These are phyloP conservation scores for Aspergillus candidus DNA, from an alignment of 2,329 filamentous ascomycete genomes.

Conservation along the genomic window DNA sequence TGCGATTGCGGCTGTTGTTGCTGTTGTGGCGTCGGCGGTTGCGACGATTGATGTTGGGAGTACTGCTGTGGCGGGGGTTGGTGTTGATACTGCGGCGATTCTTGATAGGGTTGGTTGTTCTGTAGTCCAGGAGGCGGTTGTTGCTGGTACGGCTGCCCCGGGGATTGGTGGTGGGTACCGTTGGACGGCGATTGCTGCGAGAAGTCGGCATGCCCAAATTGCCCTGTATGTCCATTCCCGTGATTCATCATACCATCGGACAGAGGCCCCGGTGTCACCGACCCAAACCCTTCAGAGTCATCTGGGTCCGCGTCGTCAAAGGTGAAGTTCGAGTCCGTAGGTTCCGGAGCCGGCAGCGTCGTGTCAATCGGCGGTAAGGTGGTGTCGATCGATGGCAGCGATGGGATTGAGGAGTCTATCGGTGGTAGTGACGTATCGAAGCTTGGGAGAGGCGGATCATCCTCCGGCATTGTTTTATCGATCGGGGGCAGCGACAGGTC, in stretches of 20 bases:
- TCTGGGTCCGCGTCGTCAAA: conserved; percentile 14
- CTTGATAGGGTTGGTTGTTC: conserved; percentile 9
- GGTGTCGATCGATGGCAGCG: conserved; percentile 20
- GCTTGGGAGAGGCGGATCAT: conserved; percentile 22
- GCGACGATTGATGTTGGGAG: conserved; percentile 24
- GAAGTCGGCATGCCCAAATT: conserved; percentile 29
- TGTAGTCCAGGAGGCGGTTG: not conserved
- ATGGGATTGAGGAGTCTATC: conserved; percentile 27
- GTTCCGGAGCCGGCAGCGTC: conserved; percentile 18
- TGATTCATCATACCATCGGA: conserved; percentile 8
- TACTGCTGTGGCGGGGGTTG: conserved; percentile 6
- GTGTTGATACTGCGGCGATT: conserved; percentile 6
- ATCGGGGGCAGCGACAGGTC: conserved; percentile 23
- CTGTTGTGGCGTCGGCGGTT: conserved; percentile 11
- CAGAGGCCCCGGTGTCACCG: conserved; percentile 1
- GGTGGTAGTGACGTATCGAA: conserved; percentile 25
- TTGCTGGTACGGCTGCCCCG: not conserved
- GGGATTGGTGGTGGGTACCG: conserved; percentile 18
- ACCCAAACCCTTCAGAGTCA: conserved; percentile 1
- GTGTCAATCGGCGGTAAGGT: conserved; percentile 25
- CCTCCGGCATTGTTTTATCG: conserved; percentile 21
- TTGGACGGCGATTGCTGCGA: conserved; percentile 43
- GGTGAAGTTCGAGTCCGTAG: conserved; percentile 9
- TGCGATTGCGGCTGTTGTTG: conserved; percentile 21
- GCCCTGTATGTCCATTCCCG: conserved; percentile 17